Evolutionary conservation across 2,329 filamentous ascomycete genomes (phyloP).

Genomic region (Xylaria sp.): DNA sequence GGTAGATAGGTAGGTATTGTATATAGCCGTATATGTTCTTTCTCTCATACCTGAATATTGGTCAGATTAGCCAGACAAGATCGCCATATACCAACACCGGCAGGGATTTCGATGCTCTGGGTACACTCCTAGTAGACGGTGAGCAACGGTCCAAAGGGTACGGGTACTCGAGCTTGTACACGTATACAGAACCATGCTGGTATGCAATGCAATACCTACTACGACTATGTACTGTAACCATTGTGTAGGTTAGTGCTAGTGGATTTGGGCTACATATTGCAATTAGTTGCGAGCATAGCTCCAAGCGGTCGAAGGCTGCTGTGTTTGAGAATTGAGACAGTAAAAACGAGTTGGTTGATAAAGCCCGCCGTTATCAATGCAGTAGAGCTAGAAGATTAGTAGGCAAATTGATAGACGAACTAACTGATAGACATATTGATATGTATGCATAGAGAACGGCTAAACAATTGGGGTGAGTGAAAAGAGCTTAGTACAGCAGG

Average conservation of each 20-base stretch:
- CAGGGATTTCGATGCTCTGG: slow-evolving; percentile 22
- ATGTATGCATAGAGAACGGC: neutral
- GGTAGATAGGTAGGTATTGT: neutral
- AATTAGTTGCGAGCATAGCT: slow-evolving; percentile 25
- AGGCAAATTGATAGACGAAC: neutral
- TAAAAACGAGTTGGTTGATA: neutral
- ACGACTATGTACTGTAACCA: slow-evolving; percentile 20
- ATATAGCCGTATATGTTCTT: neutral
- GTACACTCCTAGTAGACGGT: slow-evolving; percentile 16
- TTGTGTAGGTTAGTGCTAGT: slow-evolving; percentile 8
- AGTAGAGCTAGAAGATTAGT: neutral
- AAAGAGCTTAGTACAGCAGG: neutral
- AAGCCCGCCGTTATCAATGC: neutral
- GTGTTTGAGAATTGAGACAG: neutral
- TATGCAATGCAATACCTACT: slow-evolving; percentile 35
- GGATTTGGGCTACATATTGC: slow-evolving; percentile 10
- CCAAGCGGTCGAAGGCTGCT: slow-evolving; percentile 6
- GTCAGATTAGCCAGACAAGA: slow-evolving; percentile 13
- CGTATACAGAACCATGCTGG: slow-evolving; percentile 28
- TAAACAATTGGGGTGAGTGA: neutral
- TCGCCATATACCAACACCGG: slow-evolving; percentile 28
- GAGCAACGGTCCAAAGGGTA: slow-evolving; percentile 27
- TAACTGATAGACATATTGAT: neutral
- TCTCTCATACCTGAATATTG: slow-evolving; percentile 10
- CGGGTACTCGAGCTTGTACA: slow-evolving; percentile 34